Base-by-base conservation (phyloP, 208 protist species). In the Zelonia costaricensis region DNA sequence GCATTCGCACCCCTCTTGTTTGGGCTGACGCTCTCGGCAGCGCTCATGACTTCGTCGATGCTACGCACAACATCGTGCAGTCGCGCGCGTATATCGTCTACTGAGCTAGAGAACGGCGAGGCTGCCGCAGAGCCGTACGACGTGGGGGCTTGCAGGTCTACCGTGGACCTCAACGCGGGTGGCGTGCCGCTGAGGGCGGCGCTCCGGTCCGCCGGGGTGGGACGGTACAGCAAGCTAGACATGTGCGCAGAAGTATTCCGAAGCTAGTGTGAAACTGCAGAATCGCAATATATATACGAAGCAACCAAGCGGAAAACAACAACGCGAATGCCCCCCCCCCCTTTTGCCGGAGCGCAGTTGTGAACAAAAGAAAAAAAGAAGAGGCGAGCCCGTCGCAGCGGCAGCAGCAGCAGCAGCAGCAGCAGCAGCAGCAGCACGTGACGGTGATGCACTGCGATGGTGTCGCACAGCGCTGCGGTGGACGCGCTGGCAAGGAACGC, bases 31-130 rank as follows among this genome's bases (percentile, higher is more conserved):
- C 13, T 30, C 35, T 42, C n/a, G 9, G 31, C 35, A 6, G 36
- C 42, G 23, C 16, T 44, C 57, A 83, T 51, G 22, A 71, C 65
- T 18, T 62, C 46, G 52, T 91, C 80, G 36, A 91, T 85, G n/a
- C 54, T 64, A 7, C 58, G 71, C 74, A 91, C 68, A 42, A 83
- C 80, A n/a, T 68, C 42, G 4, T 70, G 70, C 35, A 91, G 55
- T 9, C 77, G 70, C 0, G 69, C 78, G 15, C 61, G 58, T 0
- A 84, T 58, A 15, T 77, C 70, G 13, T 56, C 56, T 8, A 82
- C n/a, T 16, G 68, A 69, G 9, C 28, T 51, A 20, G 58, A 65
- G 28, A 56, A 59, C 10, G 65, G 42, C 0, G 65, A 47, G 30
- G 22, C 16, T 0, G 39, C 44, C 20, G 38, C 22, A 2, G 48